Base-by-base conservation (phyloP, 306 rosid genomes). In the Benincasa hispida region DNA sequence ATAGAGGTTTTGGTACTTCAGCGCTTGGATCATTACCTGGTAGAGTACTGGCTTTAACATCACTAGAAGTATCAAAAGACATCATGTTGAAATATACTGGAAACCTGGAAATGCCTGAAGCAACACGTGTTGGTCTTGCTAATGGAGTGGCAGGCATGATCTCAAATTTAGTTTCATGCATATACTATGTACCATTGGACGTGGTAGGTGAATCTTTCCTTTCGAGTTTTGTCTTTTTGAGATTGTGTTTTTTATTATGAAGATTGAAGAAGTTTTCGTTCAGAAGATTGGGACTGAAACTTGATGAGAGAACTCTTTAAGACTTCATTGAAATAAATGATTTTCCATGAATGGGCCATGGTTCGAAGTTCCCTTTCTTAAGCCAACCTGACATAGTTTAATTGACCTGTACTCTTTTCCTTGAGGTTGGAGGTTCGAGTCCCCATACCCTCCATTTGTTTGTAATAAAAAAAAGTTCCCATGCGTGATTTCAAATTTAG, bases 21-120 rank as follows among this genome's bases (percentile, higher is more conserved):
- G 91, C 98, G 32, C 47, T 93, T 57, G 98, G 93, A 61, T 91
- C 96, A 17, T 14, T 93, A 78, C 98, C 98, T 13, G 97, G 98
- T 27, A 83, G 96, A 74, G 91, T 93, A 39, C 30, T 91, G 60
- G 90, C 90, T 62, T 88, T 91, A 42, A 89, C 97, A 27, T 91
- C 95, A 27, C 91, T 89, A 6, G 98, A 93, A 84, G 80, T 93
- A 39, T 89, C 97, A 4, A 93, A 93, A 73, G 91, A 89, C 76
- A 51, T 82, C 45, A 79, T 86, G 87, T 74, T 93, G 14, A 91
- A 89, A 48, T 78, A 88, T 83, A 89, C 91, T 35, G 82, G 85
- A 80, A 83, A 75, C 27, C 61, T 68, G 21, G 79, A 74, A 45
- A 85, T 93, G 59, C 84, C 91, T 0, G 87, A 89, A 79, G 93